Evolutionary conservation across 768 basidiomycete genomes (phyloP), one percentile per base, ranked within the genome.

Genomic region (Amanita inopinata): DNA sequence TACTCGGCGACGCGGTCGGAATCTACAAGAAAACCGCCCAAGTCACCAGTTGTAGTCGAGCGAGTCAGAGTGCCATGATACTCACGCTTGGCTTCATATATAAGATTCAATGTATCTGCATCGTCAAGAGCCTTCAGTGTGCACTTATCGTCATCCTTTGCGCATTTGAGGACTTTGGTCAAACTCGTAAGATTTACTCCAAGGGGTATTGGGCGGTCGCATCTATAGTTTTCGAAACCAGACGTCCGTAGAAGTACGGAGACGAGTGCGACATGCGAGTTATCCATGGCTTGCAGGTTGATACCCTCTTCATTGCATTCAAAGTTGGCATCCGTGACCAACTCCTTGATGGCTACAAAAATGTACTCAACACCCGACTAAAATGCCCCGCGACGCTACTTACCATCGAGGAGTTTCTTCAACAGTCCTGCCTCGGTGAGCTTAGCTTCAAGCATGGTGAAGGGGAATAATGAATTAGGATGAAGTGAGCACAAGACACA

Each of bases 251-350:
- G 74, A 48, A 83, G 75, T 35, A 96, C 90, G 5, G 89, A 69
- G 30, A 99, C 94, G 51, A 98, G 85, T 1, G 94, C 96, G 55
- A 99, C 94, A 63, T 98, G 94, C 2, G 94, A 96, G 73, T 97
- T 98, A 69, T 98, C 96, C 94, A 98, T 99, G 3, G 94, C 96
- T 69, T 98, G 94, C 3, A 99, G 75, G 42, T 78, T 78, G 52
- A 99, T 83, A 24, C 93, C 96, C 50, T 93, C 90, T 50, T 99
- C 94, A 48, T 80, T 88, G 62, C 94, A 97, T 56, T 94, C 87
- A 54, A 98, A 96, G 63, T 98, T 98, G 58, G 91, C 93, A 58
- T 98, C 96, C 4, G 90, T 80, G 35, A 99, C 93, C 35, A 97
- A 80, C 59, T 98, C 96, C 63, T 96, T 98, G 76, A 98, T 79